Base-by-base conservation (phyloP, 1,284 basidiomycete genomes). In the Cerrena zonata region DNA sequence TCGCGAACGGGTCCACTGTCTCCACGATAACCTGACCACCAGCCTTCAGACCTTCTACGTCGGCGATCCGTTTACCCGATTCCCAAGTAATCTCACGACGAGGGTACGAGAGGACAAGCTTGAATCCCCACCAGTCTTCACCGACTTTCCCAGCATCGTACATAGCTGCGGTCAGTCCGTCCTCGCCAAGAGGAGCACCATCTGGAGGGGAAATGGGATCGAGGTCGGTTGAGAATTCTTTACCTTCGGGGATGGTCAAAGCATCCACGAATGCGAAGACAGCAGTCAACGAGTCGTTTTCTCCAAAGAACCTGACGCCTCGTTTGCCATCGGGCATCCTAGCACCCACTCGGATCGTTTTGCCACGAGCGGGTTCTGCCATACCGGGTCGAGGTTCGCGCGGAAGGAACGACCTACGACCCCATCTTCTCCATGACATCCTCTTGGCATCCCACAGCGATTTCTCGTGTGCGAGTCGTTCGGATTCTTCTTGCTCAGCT, bases 1-100 rank as follows among this genome's bases (percentile, higher is more conserved):
- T 53, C 26, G 44, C 43, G 22, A 19, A 37, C 11, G 52, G 48
- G 46, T 59, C 59, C n/a, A 71, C 58, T 51, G 74, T 62, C 66
- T 91, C 88, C 25, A 90, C 81, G 2, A 90, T 80, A 4, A 91
- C 68, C 59, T 87, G 87, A 12, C 79, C 85, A 3, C 78, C 86
- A 21, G 78, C 79, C 54, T 71, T 74, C 46, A 91, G 65, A 12
- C 71, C 76, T 2, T 74, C 69, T 3, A 88, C 69, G 11, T 77
- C 75, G 2, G 65, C 70, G 5, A 91, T 66, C 41, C 59, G 67
- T 43, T 61, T 60, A n/a, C 60, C 66, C 0, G 67, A 47, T 22
- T 61, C 58, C 79, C 80, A 88, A 5, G 69, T 71, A 45, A 91
- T 75, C 63, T 83, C 80, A 45, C 72, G 69, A 47, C 88, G 71